Base-by-base conservation (phyloP, 2,329 filamentous ascomycete genomes). In the Ophiosphaerella korrae region DNA sequence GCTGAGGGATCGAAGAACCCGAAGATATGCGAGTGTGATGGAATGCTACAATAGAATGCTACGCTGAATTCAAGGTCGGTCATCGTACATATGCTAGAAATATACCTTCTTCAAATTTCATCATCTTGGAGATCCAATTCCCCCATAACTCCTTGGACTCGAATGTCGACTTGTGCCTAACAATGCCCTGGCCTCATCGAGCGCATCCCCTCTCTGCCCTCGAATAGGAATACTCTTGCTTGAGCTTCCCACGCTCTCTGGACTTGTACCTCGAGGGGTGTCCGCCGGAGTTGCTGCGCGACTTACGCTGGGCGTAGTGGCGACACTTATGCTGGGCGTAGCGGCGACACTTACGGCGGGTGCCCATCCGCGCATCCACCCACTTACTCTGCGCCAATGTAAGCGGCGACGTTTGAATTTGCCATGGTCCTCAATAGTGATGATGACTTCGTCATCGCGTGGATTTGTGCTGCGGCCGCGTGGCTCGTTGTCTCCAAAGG, bases 311-410 rank as follows among this genome's bases (percentile, higher is more conserved):
- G 71, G 71, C 4, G 70, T 73, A 0, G 63, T 72, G 5, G 68
- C 68, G 7, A 74, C 74, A 53, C 72, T 74, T 23, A 79, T n/a
- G 39, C 57, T 67, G 3, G 71, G 71, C 4, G 70, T 73, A 0
- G 63, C 72, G 5, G 68, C 68, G 7, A 74, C 74, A 53, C 72
- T 74, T 23, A 79, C 73, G 46, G 74, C 78, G 1, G 85, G 85
- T 32, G 86, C 80, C 85, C 84, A 87, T 2, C 84, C 84, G 52
- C 84, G 77, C 84, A 87, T 86, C 83, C 83, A 87, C 8, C 84
- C 84, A 49, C 77, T 83, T 5, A 86, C 83, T 24, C 78, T 74
- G 35, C 77, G 75, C 84, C 84, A 87, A 44, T 77, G 76, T 76
- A 79, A 78, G 46, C 73, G 72, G 49, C 69, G 72, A 26, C 63